Evolutionary conservation across 805 yeast species (phyloP), one percentile per base, ranked within the genome.

Genomic region (Brettanomyces sp.): DNA sequence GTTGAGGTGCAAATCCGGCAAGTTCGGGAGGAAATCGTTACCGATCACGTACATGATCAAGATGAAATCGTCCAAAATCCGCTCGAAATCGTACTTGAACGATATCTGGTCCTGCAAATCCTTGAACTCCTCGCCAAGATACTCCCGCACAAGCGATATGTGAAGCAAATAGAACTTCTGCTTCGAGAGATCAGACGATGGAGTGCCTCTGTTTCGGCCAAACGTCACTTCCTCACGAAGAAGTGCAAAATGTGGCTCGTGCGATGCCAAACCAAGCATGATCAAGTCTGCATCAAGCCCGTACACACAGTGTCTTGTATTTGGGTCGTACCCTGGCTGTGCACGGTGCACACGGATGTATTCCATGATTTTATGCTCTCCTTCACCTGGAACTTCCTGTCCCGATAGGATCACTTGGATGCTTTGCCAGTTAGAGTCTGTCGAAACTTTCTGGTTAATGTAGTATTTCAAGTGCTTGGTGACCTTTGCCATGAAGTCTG

Each of bases 331-430:
- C 43, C 71, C 80, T 0, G 77, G 73, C 57, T 80, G 82, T n/a
- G 90, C 76, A 62, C 85, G 84, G 66, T 80, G 74, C 39, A 77
- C 68, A 66, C 97, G 80, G 52, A 91, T 88, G 56, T 78, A 88
- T 56, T 87, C 87, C 97, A 90, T 91, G 54, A 91, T 89, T 60
- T 91, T 91, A 67, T 91, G 98, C 68, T 91, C 98, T 66, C 98
- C 98, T 71, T 91, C 98, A 55, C 98, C 98, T 3, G 98, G 98
- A 18, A 87, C 97, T 63, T 90, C 96, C 57, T 88, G 96, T 35
- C 96, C 98, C 45, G 93, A 83, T 49, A 91, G 73, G 30, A 91
- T 72, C 49, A 91, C 74, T 45, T 85, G 76, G 44, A 87, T 72
- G 44, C 77, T 74, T 52, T 85, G 83, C 98, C 98, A 91, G 45